Conservation (phyloP, 257 asterid genomes). For the Ballota nigra region DNA sequence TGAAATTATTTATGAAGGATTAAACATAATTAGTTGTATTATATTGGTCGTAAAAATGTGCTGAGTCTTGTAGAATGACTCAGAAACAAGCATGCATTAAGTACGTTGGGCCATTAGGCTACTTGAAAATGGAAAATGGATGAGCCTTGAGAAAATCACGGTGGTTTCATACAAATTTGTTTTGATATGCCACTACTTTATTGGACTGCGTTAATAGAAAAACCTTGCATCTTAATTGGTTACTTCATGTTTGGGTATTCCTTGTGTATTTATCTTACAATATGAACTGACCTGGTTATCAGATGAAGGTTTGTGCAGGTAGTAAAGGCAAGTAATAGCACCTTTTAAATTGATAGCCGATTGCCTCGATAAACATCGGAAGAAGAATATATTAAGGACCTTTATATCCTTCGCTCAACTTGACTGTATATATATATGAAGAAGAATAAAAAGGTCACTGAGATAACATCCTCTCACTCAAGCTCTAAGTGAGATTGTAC, state of each 20-base stretch:
- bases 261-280: not conserved
- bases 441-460: not conserved
- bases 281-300: not conserved
- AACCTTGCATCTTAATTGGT: not conserved
- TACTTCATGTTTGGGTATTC: not conserved
- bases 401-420: not conserved
- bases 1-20: not conserved
- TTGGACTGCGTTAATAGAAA: not conserved
- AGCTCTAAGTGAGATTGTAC: not conserved
- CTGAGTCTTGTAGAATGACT: not conserved
- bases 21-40: not conserved
- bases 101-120: not conserved
- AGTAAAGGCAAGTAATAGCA: not conserved
- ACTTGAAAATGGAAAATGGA: not conserved
- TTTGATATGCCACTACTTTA: not conserved
- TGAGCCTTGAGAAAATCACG: not conserved
- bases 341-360: not conserved
- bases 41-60: not conserved
- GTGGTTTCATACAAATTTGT: not conserved
- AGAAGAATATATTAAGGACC: not conserved
- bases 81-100: not conserved
- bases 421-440: not conserved
- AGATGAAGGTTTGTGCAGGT: not conserved
- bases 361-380: not conserved
- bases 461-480: not conserved